Conservation (phyloP, 2,329 filamentous ascomycete genomes). For the Calonectria pauciramosa region DNA sequence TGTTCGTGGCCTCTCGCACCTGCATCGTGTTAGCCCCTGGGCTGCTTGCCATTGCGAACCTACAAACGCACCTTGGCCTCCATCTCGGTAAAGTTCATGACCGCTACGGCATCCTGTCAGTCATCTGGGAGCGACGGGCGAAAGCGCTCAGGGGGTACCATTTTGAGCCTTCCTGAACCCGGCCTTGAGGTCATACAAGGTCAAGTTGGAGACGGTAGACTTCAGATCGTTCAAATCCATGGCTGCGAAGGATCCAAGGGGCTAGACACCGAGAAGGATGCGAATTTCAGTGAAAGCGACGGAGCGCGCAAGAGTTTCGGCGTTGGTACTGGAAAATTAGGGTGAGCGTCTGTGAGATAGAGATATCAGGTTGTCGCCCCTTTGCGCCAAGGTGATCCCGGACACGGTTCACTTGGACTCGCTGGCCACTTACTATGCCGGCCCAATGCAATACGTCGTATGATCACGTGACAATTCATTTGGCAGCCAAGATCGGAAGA, state of each 20-base stretch:
- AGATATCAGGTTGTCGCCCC: constrained; percentile 39
- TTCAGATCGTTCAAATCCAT: constrained; percentile 92
- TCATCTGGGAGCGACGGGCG: constrained; percentile 27
- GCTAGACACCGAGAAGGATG: constrained; percentile 22
- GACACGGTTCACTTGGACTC: constrained; percentile 45
- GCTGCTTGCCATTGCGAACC: constrained; percentile 15
- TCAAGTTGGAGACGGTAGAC: constrained; percentile 90
- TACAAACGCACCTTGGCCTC: constrained; percentile 71
- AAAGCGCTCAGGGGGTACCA: constrained; percentile 69
- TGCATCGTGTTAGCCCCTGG: constrained; percentile 52
- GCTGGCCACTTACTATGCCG: constrained; percentile 19
- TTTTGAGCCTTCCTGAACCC: constrained; percentile 96
- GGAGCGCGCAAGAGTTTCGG: constrained; percentile 18
- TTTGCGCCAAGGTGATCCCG: constrained; percentile 43
- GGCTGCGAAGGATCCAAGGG: constrained; percentile 47
- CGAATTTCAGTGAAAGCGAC: background rate
- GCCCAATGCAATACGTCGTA: constrained; percentile 38
- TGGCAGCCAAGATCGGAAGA: background rate
- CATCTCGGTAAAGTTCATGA: constrained; percentile 99
- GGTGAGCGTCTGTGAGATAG: constrained; percentile 28
- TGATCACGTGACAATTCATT: constrained; percentile 31
- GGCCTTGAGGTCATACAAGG: constrained; percentile 95
- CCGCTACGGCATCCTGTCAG: constrained; percentile 70
- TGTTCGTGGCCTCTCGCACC: constrained; percentile 98
- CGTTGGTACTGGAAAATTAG: constrained; percentile 29